A percentile compares a stretch with the other conserved stretches of the same genome.
phyloP scores from a whole-genome alignment of 2,329 filamentous ascomycete species.

The Fusarium sp. region DNA sequence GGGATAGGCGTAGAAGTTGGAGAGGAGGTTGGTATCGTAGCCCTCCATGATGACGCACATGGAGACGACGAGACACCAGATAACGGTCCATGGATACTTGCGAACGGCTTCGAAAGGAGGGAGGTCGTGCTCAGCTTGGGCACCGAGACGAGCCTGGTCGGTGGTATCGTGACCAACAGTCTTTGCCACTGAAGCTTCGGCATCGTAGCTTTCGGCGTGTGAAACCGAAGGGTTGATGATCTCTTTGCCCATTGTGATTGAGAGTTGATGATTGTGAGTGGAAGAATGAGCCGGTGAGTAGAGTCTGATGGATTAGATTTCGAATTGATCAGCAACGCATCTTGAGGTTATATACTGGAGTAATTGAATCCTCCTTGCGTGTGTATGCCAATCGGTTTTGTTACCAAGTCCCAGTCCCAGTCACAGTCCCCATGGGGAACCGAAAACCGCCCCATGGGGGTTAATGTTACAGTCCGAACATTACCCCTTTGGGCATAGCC shows the following conservation, averaged over 20 bases:
- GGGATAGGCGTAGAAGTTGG: slow-evolving; percentile 51
- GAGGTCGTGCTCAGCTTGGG: slow-evolving; percentile 40
- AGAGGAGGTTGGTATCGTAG: slow-evolving; percentile 50
- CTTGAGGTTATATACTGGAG: slow-evolving; percentile 26
- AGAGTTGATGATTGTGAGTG: neutral
- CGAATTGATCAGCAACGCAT: neutral
- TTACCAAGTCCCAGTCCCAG: neutral
- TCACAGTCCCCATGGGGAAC: neutral
- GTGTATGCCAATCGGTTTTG: slow-evolving; percentile 4
- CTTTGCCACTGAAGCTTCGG: slow-evolving; percentile 5
- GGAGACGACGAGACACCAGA: slow-evolving; percentile 50
- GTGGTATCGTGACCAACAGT: slow-evolving; percentile 5
- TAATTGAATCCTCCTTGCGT: neutral
- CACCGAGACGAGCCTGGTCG: slow-evolving; percentile 23
- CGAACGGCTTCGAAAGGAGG: slow-evolving; percentile 42
- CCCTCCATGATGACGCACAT: slow-evolving; percentile 56
- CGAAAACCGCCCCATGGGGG: neutral
- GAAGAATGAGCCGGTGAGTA: neutral
- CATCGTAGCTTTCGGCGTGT: slow-evolving; percentile 15
- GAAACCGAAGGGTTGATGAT: slow-evolving; percentile 5
- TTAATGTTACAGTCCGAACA: slow-evolving; percentile 14
- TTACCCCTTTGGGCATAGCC: slow-evolving; percentile 31
- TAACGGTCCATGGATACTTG: slow-evolving; percentile 48
- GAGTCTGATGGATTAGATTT: neutral
- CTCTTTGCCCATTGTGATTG: slow-evolving; percentile 14